Evolutionary conservation across 352 stramenopile species (phyloP).

Genomic region (Paralagenidium karlingii): DNA sequence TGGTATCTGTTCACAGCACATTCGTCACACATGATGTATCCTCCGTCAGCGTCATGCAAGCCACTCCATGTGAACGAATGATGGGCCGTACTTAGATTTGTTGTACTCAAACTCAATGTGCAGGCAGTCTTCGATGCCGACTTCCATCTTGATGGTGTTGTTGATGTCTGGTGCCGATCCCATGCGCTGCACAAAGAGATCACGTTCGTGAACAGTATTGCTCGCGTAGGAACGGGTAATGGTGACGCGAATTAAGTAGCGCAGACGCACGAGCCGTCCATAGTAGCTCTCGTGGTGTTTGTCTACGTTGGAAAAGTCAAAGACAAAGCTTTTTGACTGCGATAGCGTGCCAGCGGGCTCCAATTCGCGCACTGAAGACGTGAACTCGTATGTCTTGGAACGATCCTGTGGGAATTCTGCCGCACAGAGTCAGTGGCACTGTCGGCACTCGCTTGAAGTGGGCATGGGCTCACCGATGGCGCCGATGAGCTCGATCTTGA

Average conservation of each 20-base stretch:
- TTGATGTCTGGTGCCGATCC: slow-evolving; percentile 57
- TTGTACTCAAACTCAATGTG: slow-evolving; percentile 99
- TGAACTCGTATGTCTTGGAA: slow-evolving; percentile 86
- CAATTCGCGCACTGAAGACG: slow-evolving; percentile 82
- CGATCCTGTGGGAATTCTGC: slow-evolving; percentile 42
- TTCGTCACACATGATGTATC: not conserved
- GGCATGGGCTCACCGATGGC: no score
- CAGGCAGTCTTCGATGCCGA: slow-evolving; percentile 98
- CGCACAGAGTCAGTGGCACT: not conserved
- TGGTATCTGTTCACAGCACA: slow-evolving; percentile 45
- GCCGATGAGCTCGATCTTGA: slow-evolving; percentile 94
- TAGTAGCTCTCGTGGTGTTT: slow-evolving; percentile 96
- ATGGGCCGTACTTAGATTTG: slow-evolving; percentile 78
- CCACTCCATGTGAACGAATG: not conserved
- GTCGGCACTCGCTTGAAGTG: no score
- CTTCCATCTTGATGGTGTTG: slow-evolving; percentile 96
- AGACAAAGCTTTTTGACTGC: slow-evolving; percentile 62
- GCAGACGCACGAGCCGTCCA: slow-evolving; percentile 89
- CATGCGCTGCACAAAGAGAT: slow-evolving; percentile 86
- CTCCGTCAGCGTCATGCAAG: not conserved
- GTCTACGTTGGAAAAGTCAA: slow-evolving; percentile 91
- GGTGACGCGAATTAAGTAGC: slow-evolving; percentile 93
- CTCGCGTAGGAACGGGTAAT: slow-evolving; percentile 86
- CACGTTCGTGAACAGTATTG: slow-evolving; percentile 87
- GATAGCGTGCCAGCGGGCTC: slow-evolving; percentile 65